Conservation (phyloP, 2,329 filamentous ascomycete genomes). For the Sclerotinia sclerotiorum region DNA sequence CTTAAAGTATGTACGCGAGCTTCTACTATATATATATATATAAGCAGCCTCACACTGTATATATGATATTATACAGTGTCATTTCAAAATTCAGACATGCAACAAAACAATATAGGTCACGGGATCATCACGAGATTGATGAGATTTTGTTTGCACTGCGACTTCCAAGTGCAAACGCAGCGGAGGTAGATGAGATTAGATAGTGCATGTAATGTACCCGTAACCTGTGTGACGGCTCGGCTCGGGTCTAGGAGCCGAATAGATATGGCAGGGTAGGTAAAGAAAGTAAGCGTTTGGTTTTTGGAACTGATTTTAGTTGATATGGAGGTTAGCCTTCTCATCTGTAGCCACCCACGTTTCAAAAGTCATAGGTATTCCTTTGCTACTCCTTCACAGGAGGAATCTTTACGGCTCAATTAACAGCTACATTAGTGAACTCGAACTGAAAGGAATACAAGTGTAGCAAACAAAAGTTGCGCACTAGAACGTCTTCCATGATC, state of each 20-base stretch:
- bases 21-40: too few species aligned
- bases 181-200: background rate
- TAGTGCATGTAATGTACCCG: background rate
- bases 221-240: background rate
- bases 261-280: background rate
- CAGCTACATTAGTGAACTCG: background rate
- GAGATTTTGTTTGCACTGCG: background rate
- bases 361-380: background rate
- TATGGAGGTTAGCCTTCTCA: background rate
- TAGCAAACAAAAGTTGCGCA: too few species aligned
- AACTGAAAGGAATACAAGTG: background rate
- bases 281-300: too few species aligned
- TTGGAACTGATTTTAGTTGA: background rate
- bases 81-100: background rate
- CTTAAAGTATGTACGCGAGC: too few species aligned
- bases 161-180: background rate
- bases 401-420: background rate
- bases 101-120: background rate
- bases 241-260: background rate
- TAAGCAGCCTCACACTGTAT: too few species aligned
- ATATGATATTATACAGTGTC: too few species aligned
- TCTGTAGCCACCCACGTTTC: background rate
- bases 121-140: background rate
- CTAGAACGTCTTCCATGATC: too few species aligned
- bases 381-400: background rate